phyloP scores from a whole-genome alignment of 805 yeast species.

The Ogataea ganodermae region DNA sequence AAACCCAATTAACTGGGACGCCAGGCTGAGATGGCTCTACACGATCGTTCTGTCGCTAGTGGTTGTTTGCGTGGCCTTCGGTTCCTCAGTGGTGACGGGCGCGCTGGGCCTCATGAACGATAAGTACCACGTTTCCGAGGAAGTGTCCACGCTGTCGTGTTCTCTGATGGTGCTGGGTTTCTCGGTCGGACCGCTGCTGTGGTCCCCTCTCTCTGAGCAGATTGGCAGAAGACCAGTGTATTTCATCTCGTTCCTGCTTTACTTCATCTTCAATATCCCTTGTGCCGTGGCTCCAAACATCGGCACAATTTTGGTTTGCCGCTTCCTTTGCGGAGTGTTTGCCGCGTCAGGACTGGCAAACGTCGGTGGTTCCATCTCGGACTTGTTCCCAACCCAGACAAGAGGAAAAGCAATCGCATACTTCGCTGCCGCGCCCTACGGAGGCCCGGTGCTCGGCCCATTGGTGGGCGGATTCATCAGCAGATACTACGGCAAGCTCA shows the following conservation, averaged over 20 bases:
- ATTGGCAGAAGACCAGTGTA: constrained; percentile 86
- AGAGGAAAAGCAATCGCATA: constrained; percentile 90
- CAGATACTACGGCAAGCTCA: constrained; percentile 67
- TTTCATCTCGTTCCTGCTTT: constrained; percentile 70
- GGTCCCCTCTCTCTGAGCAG: constrained; percentile 88
- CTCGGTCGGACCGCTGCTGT: constrained; percentile 80
- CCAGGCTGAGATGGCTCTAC: constrained; percentile 56
- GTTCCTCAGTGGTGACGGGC: constrained; percentile 89
- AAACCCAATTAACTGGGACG: constrained; percentile 87
- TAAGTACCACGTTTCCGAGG: constrained; percentile 67
- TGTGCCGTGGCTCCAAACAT: constrained; percentile 83
- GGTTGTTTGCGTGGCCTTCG: constrained; percentile 90
- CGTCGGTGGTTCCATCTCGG: constrained; percentile 91
- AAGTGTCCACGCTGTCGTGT: constrained; percentile 77
- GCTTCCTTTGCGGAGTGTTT: constrained; percentile 87
- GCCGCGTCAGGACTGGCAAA: constrained; percentile 79
- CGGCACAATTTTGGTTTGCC: constrained; percentile 75
- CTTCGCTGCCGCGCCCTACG: constrained; percentile 89
- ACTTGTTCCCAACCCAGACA: constrained; percentile 76
- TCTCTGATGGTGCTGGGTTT: constrained; percentile 90
- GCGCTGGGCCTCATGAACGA: constrained; percentile 70
- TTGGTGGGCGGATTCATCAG: constrained; percentile 84
- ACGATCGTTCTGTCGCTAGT: constrained; percentile 68
- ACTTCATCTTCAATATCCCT: constrained; percentile 80
- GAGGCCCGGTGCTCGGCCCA: constrained; percentile 92